Conservation (phyloP, 345 rosid species). For the Gossypium turneri region DNA sequence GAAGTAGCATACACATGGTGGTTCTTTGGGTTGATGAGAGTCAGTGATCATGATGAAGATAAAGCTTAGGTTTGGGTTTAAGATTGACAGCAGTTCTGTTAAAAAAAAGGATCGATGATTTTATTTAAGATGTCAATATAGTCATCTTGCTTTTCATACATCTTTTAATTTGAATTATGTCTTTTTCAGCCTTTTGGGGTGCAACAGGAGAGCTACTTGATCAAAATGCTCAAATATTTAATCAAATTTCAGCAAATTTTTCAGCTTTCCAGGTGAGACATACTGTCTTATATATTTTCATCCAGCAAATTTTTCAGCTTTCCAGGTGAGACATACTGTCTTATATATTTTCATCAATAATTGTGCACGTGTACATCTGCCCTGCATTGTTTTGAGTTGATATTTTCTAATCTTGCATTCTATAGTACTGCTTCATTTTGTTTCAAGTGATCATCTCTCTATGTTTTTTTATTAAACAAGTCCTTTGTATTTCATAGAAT, state of each 20-base stretch:
- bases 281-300: slow-evolving; percentile 1
- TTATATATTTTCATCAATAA: background rate
- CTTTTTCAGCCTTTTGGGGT: slow-evolving; percentile 65
- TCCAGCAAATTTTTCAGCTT: slow-evolving; percentile 55
- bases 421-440: too few relatives aligned
- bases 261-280: slow-evolving; percentile 59
- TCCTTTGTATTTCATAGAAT: background rate
- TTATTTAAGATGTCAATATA: slow-evolving; percentile 1
- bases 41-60: background rate
- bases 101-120: background rate
- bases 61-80: background rate
- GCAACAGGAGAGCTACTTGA: slow-evolving; percentile 69
- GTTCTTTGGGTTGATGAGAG: background rate
- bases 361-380: background rate
- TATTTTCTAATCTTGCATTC: background rate
- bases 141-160: background rate
- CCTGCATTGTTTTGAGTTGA: background rate
- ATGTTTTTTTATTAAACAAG: background rate
- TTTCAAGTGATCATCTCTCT: background rate
- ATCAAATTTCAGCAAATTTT: slow-evolving; percentile 65
- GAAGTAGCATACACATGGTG: background rate
- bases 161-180: background rate
- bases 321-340: slow-evolving; percentile 48
- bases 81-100: background rate
- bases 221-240: slow-evolving; percentile 67